Base-by-base conservation (phyloP, 306 rosid species). In the Oxytropis ochrocephala region DNA sequence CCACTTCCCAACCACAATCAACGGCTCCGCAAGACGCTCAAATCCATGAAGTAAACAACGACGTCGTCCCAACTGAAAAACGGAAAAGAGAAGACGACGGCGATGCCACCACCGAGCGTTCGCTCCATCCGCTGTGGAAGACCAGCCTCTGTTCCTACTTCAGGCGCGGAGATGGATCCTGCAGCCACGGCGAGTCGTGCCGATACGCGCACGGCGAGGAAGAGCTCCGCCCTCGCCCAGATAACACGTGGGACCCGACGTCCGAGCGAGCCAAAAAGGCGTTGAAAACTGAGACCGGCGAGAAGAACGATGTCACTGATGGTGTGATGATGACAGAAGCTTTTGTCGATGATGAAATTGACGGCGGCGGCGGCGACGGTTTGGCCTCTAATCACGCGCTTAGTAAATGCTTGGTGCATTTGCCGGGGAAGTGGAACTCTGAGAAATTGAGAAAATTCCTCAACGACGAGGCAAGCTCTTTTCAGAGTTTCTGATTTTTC, bases 191-290 rank as follows among this genome's bases (percentile, higher is more conserved):
- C 4, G 66, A 4, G 38, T 30, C 52, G 11, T 94, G 97, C 77
- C 85, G 88, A 46, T 94, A 81, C 41, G 99, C 96, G 7, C 97
- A 94, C 67, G 67, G 95, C 53, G 97, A 88, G 66, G 86, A 81
- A 77, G 99, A 94, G 83, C 96, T 94, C 42, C 90, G 95, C n/a
- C 79, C 59, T 42, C 89, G 97, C 8, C 96, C 97, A 14, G 95
- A 91, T 71, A 84, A 83, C 72, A 81, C 96, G 21, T 89, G 97
- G 96, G 99, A 94, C 81, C 99, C 97, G 27, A 94, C 99, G 0
- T 94, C 97, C 5, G 88, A 87, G 77, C 85, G 87, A 11, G 96
- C 87, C 4, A 91, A 87, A 85, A 94, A 91, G 88, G 78, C 60
- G 3, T 52, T 79, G 72, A 87, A 80, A 65, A 42, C 78, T 12